Conservation (phyloP, 345 rosid species). For the Hibiscus tridactylites region DNA sequence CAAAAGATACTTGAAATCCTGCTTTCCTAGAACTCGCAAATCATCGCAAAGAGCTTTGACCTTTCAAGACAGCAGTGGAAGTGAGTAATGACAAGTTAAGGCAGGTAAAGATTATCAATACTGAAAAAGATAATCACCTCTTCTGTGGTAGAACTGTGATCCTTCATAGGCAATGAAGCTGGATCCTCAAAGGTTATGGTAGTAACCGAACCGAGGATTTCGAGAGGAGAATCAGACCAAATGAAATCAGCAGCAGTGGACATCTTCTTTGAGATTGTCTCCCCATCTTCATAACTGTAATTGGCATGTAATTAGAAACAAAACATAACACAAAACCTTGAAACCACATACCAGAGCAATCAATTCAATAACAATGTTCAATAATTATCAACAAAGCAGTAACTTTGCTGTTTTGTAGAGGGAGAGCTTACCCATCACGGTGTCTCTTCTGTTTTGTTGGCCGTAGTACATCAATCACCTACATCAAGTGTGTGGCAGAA, state of each 20-base stretch:
- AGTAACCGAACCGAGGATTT: conserved; percentile 82
- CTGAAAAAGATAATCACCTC: conserved; percentile 40
- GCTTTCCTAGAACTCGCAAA: conserved; percentile 83
- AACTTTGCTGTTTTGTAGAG: not conserved
- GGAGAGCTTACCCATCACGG: conserved; percentile 67
- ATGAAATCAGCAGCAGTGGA: conserved; percentile 77
- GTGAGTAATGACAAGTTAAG: not conserved
- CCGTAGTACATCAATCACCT: conserved; percentile 81
- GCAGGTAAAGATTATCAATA: not conserved
- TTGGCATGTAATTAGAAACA: conserved; percentile 5
- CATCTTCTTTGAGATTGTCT: conserved; percentile 53
- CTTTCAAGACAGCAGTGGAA: conserved; percentile 26
- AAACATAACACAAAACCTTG: not conserved
- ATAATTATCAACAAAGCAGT: not conserved
- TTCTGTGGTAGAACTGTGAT: conserved; percentile 63
- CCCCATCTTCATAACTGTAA: conserved; percentile 77
- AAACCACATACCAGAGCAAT: not conserved
- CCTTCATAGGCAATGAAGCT: conserved; percentile 46
- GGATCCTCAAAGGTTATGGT: conserved; percentile 62
- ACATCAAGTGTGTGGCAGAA: conserved; percentile 12
- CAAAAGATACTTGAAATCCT: conserved; percentile 80
- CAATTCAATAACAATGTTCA: not conserved
- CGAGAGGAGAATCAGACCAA: conserved; percentile 81
- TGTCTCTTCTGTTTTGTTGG: conserved; percentile 66
- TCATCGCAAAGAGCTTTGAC: conserved; percentile 81